Base-by-base conservation (phyloP, 345 rosid species). In the Populus nigra region DNA sequence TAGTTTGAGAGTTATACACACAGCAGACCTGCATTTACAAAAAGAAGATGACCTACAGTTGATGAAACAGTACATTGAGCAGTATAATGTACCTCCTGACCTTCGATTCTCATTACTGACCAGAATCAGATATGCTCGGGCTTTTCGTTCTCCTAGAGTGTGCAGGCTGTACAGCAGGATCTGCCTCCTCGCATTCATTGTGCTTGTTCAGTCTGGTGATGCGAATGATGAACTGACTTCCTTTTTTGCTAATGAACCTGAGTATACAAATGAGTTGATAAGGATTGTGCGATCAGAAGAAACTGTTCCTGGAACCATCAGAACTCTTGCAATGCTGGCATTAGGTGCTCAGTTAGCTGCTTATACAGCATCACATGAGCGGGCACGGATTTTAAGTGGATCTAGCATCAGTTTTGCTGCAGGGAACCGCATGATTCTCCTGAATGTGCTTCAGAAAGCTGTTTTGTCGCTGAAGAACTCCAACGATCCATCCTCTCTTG, bases 401-500 rank as follows among this genome's bases (percentile, higher is more conserved):
- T 89, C 98, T 71, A 93, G 91, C 83, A 90, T 92, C 80, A 95
- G 94, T 86, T 95, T 95, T 84, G 92, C 98, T 66, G 94, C 89
- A 43, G 93, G 96, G 20, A 92, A 93, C 86, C 90, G 96, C 59
- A 91, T 90, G 88, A 91, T 93, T 87, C 96, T 95, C 63, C 88
- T 95, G 35, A 95, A 92, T 82, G 98, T 95, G 83, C 99, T 95
- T 81, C 99, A 95, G 85, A 95, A 89, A 85, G 97, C 98, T 22
- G 91, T 95, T 80, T 83, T 88, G 45, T 91, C 97, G 45, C 80
- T 95, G 85, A 95, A 91, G 79, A 85, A 77, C 78, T 90, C 99
- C 65, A 90, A 79, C 78, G 99, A 95, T 78, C 96, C 91, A 53
- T 86, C 99, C 65, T 92, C 96, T 65, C 88, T 95, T 80, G 88